Evolutionary conservation across 1,284 basidiomycete genomes (phyloP), one percentile per base, ranked within the genome.

Genomic region (Dichomitus squalens): DNA sequence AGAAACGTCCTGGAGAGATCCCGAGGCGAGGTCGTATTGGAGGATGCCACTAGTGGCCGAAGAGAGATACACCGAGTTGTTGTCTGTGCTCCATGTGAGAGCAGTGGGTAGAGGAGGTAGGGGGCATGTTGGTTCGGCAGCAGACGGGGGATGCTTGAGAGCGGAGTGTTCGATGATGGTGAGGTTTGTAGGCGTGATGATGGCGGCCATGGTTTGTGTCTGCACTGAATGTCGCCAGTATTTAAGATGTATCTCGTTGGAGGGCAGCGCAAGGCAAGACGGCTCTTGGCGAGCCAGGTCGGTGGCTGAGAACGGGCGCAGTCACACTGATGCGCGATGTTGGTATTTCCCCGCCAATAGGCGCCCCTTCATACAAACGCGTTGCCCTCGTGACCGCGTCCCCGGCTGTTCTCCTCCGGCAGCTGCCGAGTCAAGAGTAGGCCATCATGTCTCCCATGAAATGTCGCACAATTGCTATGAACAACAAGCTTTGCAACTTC

Each of bases 11-110:
- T 75, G 56, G 11, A 75, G 70, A 34, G 77, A 76, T 16, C 79
- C 76, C 0, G 74, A 68, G n/a, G 78, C 36, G 1, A 59, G 69
- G 33, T 84, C 79, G 60, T 85, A 88, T 67, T 75, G 75, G 53
- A 79, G 76, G 58, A 89, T 79, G 3, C 66, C 70, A 20, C 76
- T 67, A 27, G 57, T 43, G 11, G 72, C 63, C 3, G 77, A 79
- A 1, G 82, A 75, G 38, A 90, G 67, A 64, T 81, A 87, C 33
- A 89, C 74, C 57, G 69, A 72, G 23, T 75, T 70, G 61, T 80
- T 83, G 68, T 87, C 82, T 3, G 75, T 66, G 14, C 83, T 76
- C 87, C 87, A 90, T 18, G 74, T 68, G 57, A 73, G 76, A 18
- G 79, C 70, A 6, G 72, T 75, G 25, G 80, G 78, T 49, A 72